Evolutionary conservation across 2,329 filamentous ascomycete species (phyloP).

Genomic region (Microdochium trichocladiopsis): DNA sequence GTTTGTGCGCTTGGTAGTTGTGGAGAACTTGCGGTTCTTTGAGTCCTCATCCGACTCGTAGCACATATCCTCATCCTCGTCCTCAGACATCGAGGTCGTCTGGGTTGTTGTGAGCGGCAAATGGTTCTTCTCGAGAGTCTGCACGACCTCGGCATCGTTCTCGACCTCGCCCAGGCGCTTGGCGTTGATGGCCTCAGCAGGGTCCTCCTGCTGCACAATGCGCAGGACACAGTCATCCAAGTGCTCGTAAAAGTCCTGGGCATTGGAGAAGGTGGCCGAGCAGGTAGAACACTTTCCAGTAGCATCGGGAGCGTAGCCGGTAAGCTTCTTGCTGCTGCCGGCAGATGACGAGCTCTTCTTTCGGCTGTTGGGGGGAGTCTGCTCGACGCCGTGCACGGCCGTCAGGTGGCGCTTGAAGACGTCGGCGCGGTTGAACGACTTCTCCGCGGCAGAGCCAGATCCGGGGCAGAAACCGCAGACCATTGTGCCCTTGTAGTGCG

Average conservation of each 20-base stretch:
- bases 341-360: conserved; percentile 43
- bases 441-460: conserved; percentile 79
- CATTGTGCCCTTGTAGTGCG: conserved; percentile 98
- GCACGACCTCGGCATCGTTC: conserved; percentile 53
- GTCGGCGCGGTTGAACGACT: conserved; percentile 93
- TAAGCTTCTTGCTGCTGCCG: conserved; percentile 55
- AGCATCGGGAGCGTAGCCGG: conserved; percentile 66
- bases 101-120: conserved; percentile 40
- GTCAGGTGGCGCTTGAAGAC: conserved; percentile 96
- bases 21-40: conserved; percentile 41
- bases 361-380: conserved; percentile 83
- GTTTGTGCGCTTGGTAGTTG: conserved; percentile 53
- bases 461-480: conserved; percentile 94
- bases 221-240: conserved; percentile 70
- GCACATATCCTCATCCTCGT: conserved; percentile 52
- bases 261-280: conserved; percentile 81
- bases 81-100: conserved; percentile 21
- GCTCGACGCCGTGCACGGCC: conserved; percentile 88
- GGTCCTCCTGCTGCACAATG: conserved; percentile 66
- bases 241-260: conserved; percentile 98
- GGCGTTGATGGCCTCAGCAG: conserved; percentile 61
- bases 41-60: conserved; percentile 55
- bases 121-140: conserved; percentile 58
- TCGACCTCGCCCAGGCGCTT: conserved; percentile 57
- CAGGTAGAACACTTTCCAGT: conserved; percentile 96